Percentiles rank a stretch among this genome's conserved stretches.
These are phyloP conservation scores for Austroboletus niveus DNA, from an alignment of 1,284 basidiomycete genomes.

Conservation along the genomic window DNA sequence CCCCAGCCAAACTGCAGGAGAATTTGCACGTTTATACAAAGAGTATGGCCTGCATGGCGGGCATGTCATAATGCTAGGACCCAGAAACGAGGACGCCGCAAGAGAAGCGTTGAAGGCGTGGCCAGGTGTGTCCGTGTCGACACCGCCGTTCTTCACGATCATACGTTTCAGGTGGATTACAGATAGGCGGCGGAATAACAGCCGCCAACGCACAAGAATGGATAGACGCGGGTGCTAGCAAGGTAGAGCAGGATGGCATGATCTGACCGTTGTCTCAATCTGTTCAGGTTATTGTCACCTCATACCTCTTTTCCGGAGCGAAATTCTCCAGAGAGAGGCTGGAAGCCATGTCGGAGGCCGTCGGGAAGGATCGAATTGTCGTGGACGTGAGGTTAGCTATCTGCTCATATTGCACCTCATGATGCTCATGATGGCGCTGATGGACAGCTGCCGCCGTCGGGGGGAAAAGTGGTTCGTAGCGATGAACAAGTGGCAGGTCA, in stretches of 20 bases:
- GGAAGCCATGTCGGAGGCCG: slow-evolving; percentile 55
- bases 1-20: slow-evolving; percentile 71
- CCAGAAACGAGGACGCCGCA: slow-evolving; percentile 86
- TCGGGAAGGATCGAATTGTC: slow-evolving; percentile 88
- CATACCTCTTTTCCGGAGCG: slow-evolving; percentile 85
- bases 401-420: background rate
- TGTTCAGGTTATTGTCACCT: slow-evolving; percentile 90
- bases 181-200: slow-evolving; percentile 93
- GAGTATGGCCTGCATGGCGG: slow-evolving; percentile 74
- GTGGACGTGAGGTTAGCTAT: slow-evolving; percentile 85
- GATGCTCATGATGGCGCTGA: background rate
- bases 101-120: slow-evolving; percentile 79
- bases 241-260: slow-evolving; percentile 49
- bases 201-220: slow-evolving; percentile 80
- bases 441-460: slow-evolving; percentile 75
- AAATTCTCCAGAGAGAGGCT: slow-evolving; percentile 80
- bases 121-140: slow-evolving; percentile 53
- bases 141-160: slow-evolving; percentile 3
- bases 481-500: slow-evolving; percentile 98
- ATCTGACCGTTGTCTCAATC: slow-evolving; percentile 5
- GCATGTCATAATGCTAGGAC: slow-evolving; percentile 96
- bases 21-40: slow-evolving; percentile 83
- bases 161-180: slow-evolving; percentile 58
- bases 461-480: slow-evolving; percentile 89
- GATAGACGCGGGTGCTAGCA: slow-evolving; percentile 88